Base-by-base conservation (phyloP, 768 basidiomycete species). In the Suillus paluster region DNA sequence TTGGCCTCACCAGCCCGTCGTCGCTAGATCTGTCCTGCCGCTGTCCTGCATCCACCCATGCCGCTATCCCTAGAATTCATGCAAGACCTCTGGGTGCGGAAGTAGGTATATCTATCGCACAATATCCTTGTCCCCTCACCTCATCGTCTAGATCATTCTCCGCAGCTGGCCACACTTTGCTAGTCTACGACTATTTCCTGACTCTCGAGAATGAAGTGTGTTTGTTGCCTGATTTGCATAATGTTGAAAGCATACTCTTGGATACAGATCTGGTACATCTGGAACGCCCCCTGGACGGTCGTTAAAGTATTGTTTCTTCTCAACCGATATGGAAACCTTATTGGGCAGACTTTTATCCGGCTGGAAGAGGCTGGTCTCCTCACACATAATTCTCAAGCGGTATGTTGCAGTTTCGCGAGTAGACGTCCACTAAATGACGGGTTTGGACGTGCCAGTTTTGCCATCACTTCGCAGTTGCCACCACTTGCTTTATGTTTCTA, bases 301-400 rank as follows among this genome's bases (percentile, higher is more conserved):
- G 52, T 59, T 11, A 68, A 63, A 59, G 27, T 46, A 0, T 3
- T 59, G 4, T 68, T 67, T 46, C 58, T 68, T 11, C 15, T 67
- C 23, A 66, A 62, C 46, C 66, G 68, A 30, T 68, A 68, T 39
- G 66, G 54, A 5, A 68, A 66, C 38, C 58, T 68, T 12, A 15
- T 67, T 6, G 57, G 52, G 15, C 66, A 68, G 21, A 62, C 57
- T 17, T 23, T 56, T 33, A 45, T 68, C 4, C 41, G 54, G 11
- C 36, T 66, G 17, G 52, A 58, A 34, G 63, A 60, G 38, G 41
- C 42, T 41, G 62, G 62, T 19, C 17, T 38, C n/a, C 21, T 66
- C 4, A 30, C 46, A 3, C n/a, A 67, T 23, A 19, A 41, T 41
- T 49, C 56, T 33, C 17, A 25, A 7, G 3, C 23, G 21, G 65